phyloP scores from a whole-genome alignment of 129 eudicot genomes.

The Calendula officinalis region DNA sequence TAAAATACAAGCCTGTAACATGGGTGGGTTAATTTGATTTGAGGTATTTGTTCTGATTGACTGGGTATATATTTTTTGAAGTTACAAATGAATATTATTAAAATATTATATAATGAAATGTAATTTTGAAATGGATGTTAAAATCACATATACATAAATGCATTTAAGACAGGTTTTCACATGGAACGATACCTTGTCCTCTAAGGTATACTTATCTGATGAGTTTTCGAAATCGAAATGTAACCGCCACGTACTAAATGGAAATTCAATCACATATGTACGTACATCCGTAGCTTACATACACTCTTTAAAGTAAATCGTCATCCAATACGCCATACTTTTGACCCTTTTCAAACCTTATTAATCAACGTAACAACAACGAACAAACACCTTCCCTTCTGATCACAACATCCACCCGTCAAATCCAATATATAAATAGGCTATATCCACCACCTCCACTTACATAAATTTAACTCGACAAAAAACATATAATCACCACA shows the following conservation, averaged over 20 bases:
- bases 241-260: background rate
- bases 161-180: too few species aligned
- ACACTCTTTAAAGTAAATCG: background rate
- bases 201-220: background rate
- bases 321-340: constrained; percentile 12
- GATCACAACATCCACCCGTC: background rate
- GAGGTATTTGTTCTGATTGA: too few species aligned
- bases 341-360: background rate
- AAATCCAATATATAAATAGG: background rate
- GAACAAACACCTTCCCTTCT: constrained; percentile 25
- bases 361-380: constrained; percentile 6
- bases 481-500: background rate
- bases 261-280: background rate
- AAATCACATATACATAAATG: too few species aligned
- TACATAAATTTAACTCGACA: background rate
- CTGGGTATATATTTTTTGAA: too few species aligned
- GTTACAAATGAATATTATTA: too few species aligned
- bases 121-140: too few species aligned
- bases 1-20: too few species aligned
- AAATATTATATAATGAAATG: too few species aligned
- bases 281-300: background rate
- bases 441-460: constrained; percentile 5
- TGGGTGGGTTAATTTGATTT: too few species aligned
- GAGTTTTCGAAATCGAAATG: background rate
- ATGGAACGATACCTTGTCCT: background rate